Conservation (phyloP, 2,329 filamentous ascomycete species). For the Zasmidium citrigriseum region DNA sequence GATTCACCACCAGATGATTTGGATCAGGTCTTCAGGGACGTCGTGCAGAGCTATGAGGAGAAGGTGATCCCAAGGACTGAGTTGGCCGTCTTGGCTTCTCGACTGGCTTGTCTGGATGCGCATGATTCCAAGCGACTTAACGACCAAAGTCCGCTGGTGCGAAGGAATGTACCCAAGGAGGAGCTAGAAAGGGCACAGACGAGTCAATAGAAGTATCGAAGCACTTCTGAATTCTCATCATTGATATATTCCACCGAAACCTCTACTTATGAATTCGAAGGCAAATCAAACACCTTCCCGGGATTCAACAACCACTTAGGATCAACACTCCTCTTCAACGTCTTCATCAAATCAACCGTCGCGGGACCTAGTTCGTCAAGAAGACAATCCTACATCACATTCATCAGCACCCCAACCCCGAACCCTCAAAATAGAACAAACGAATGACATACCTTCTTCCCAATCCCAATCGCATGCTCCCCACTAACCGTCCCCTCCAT, state of each 20-base stretch:
- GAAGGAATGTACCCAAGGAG: slow-evolving; percentile 15
- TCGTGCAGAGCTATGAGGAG: slow-evolving; percentile 15
- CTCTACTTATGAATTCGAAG: neutral
- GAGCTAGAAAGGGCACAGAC: slow-evolving; percentile 5
- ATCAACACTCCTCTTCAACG: slow-evolving; percentile 21
- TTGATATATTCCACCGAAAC: neutral
- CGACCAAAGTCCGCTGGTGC: slow-evolving; percentile 20
- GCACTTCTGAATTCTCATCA: no score
- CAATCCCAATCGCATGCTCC: slow-evolving; percentile 26
- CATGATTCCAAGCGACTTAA: slow-evolving; percentile 19
- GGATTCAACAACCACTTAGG: slow-evolving; percentile 26
- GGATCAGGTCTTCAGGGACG: slow-evolving; percentile 8
- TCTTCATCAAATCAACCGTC: slow-evolving; percentile 23
- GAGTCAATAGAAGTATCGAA: no score
- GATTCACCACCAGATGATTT: neutral
- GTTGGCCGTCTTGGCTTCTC: slow-evolving; percentile 23
- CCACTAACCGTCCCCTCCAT: slow-evolving; percentile 75
- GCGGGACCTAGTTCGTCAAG: slow-evolving; percentile 20
- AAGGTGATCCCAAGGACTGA: slow-evolving; percentile 19
- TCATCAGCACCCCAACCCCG: neutral
- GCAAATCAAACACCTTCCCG: slow-evolving; percentile 22
- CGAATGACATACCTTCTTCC: slow-evolving; percentile 16
- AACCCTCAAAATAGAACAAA: neutral
- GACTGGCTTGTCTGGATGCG: slow-evolving; percentile 26
- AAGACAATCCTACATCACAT: slow-evolving; percentile 15